Conservation (phyloP, 148 eudicot species). For the Rhododendron mucronatum region DNA sequence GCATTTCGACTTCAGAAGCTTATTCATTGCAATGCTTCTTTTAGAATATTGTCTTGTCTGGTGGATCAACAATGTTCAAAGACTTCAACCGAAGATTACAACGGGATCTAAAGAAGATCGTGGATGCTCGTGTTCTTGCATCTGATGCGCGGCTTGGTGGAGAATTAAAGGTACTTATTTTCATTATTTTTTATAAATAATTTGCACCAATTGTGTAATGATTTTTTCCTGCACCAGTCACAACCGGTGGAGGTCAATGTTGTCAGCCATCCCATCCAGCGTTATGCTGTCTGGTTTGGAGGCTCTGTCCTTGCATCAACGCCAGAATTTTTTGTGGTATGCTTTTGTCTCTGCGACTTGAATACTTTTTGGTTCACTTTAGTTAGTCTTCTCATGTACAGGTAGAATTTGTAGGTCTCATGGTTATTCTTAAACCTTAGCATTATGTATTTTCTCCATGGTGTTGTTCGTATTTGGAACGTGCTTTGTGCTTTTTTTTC, state of each 20-base stretch:
- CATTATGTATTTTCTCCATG: not conserved
- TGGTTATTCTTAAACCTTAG: not conserved
- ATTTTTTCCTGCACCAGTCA: constrained; percentile 41
- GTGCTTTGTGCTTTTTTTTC: not conserved
- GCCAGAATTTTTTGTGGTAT: constrained; percentile 80
- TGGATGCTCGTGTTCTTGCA: constrained; percentile 88
- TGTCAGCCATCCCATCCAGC: constrained; percentile 93
- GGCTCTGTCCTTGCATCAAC: constrained; percentile 98
- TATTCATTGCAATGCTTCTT: constrained; percentile 11
- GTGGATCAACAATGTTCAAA: constrained; percentile 98
- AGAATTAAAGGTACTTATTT: constrained; percentile 56
- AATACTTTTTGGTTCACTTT: not conserved
- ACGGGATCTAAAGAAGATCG: constrained; percentile 93
- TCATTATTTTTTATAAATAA: not conserved
- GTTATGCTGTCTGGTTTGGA: constrained; percentile 99
- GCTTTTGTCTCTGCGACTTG: constrained; percentile 17
- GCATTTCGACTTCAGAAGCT: not conserved
- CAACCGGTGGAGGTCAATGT: constrained; percentile 98
- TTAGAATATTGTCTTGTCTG: constrained; percentile 92
- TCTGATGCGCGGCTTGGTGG: constrained; percentile 73
- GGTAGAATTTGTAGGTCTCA: not conserved
- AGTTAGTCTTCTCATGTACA: not conserved
- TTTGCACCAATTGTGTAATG: not conserved
- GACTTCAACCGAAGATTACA: constrained; percentile 88
- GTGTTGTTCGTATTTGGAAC: not conserved